Base-by-base conservation (phyloP, 345 rosid species). In the Geranium brycei region DNA sequence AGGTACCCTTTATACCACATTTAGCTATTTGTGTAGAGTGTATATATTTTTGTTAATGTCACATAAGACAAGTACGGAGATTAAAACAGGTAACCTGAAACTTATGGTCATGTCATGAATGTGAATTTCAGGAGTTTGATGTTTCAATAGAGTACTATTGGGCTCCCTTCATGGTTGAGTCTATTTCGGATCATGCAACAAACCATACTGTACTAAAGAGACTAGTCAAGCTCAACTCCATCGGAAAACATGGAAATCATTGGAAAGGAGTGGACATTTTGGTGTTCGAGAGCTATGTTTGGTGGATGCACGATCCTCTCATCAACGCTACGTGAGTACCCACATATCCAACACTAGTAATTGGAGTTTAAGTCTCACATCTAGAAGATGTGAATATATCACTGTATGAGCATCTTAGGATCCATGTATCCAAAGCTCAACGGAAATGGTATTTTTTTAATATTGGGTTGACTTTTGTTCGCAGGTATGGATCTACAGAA, bases 101-200 rank as follows among this genome's bases (percentile, higher is more conserved):
- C 4, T 31, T 40, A 65, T 13, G 2, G 10, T 3, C 69, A 56
- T 41, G 3, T n/a, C 7, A 1, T 30, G 11, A 30, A 31, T 59
- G 56, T 4, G 31, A 51, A n/a, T 35, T 66, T 71, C 77, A 91
- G 98, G 98, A 92, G 62, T 89, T 76, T 73, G 80, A 87, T 62
- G 87, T 75, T 15, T 77, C 91, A 0, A 89, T 89, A 0, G 96
- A 89, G 82, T 87, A 93, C 65, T 89, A 86, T 64, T 89, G 99
- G 99, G 99, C 97, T 10, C 99, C 98, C 1, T 93, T 93, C 60
- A 81, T 93, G 0, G 90, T 89, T 17, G 95, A 87, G 72, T 87
- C 93, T 2, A 85, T 83, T 62, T 93, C 97, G 35, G 99, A 93
- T 72, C 91, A 86, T 71, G 96, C 90, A 58, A 93, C 90, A 62